Conservation (phyloP, 2,329 filamentous ascomycete species). For the Microcyclosporella mali region DNA sequence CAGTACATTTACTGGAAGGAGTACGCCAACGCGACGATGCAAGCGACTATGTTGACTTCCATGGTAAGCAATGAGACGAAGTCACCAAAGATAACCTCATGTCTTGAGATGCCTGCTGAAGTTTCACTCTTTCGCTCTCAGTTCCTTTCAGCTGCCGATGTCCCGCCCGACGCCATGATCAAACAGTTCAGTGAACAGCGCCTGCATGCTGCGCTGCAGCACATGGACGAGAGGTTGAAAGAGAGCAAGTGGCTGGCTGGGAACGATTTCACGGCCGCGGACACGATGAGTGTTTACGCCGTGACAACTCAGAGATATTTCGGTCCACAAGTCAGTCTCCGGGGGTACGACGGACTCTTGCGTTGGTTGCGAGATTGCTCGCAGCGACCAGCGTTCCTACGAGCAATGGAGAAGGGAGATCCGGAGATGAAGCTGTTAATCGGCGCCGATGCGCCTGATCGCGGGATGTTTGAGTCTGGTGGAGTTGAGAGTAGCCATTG, state of each 20-base stretch:
- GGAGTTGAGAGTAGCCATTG: conserved; percentile 13
- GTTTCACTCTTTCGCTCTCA: no score
- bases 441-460: conserved; percentile 12
- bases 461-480: conserved; percentile 14
- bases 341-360: conserved; percentile 23
- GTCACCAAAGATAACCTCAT: no score
- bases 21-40: conserved; percentile 30
- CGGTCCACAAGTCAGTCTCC: conserved; percentile 29
- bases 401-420: conserved; percentile 31
- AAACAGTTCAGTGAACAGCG: conserved; percentile 29
- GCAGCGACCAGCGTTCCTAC: conserved; percentile 24
- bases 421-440: conserved; percentile 23
- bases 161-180: conserved; percentile 26
- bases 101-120: no score
- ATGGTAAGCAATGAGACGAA: no score
- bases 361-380: conserved; percentile 25
- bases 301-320: conserved; percentile 57
- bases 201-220: conserved; percentile 34
- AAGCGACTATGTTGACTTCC: conserved; percentile 12
- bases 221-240: conserved; percentile 46
- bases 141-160: conserved; percentile 17
- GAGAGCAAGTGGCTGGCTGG: conserved; percentile 52
- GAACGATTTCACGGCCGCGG: conserved; percentile 56
- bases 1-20: conserved; percentile 58
- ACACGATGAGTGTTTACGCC: conserved; percentile 56